A percentile compares a stretch with the other conserved stretches of the same genome.
These are phyloP conservation scores for Aspergillus incahuasiensis DNA, from an alignment of 495 filamentous ascomycete genomes.

Conservation along the genomic window DNA sequence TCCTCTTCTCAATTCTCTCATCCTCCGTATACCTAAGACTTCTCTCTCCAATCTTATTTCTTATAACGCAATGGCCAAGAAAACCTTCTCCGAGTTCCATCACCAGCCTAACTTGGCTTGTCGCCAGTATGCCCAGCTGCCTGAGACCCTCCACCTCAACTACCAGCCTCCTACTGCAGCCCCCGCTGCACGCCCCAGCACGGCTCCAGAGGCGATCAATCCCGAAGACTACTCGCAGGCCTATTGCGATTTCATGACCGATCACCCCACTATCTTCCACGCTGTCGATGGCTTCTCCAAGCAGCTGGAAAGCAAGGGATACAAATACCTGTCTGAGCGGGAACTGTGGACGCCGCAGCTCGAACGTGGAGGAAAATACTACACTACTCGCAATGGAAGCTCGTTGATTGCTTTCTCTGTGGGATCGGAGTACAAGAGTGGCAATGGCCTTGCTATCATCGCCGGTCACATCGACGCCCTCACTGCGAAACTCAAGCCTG, in stretches of 20 bases:
- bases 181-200: neutral
- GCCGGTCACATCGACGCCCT: conserved; percentile 92
- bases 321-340: conserved; percentile 71
- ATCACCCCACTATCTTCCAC: conserved; percentile 92
- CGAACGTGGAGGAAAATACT: conserved; percentile 82
- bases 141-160: conserved; percentile 13
- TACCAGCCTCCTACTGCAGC: neutral
- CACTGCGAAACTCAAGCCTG: conserved; percentile 83
- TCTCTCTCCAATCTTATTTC: neutral
- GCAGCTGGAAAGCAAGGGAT: conserved; percentile 66
- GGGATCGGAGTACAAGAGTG: conserved; percentile 74
- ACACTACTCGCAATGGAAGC: conserved; percentile 77
- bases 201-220: conserved; percentile 14
- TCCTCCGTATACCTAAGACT: too few species aligned
- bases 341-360: conserved; percentile 73
- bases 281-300: conserved; percentile 70
- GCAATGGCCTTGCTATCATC: conserved; percentile 75
- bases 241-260: conserved; percentile 81
- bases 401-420: conserved; percentile 83
- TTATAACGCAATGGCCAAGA: conserved; percentile 20
- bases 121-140: conserved; percentile 17
- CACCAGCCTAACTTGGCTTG: conserved; percentile 22
- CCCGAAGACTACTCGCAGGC: conserved; percentile 70
- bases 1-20: neutral
- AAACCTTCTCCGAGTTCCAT: conserved; percentile 4